Evolutionary conservation across 1,139 yeast species (phyloP).

Genomic region (Candida tropicalis): DNA sequence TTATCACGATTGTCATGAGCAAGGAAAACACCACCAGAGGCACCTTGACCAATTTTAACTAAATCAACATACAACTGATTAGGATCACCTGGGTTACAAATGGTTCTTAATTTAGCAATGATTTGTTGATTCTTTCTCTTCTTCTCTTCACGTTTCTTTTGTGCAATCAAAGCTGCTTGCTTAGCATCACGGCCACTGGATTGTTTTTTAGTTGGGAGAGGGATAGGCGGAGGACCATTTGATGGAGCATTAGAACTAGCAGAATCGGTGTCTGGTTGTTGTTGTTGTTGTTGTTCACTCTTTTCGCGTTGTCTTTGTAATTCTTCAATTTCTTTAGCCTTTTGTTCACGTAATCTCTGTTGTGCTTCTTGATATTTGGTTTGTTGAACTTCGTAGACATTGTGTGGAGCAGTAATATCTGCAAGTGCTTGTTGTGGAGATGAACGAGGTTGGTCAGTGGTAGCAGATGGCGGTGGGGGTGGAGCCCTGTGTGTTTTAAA

Average conservation of each 20-base stretch:
- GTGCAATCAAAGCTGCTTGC: slow-evolving; percentile 58
- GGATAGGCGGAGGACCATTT: slow-evolving; percentile 6
- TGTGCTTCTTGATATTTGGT: slow-evolving; percentile 16
- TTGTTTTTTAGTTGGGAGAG: slow-evolving; percentile 13
- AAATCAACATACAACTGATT: slow-evolving; percentile 66
- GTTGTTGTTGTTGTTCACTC: slow-evolving; percentile 13
- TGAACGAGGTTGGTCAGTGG: slow-evolving; percentile 11
- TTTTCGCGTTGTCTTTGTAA: slow-evolving; percentile 15
- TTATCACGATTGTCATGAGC: slow-evolving; percentile 67
- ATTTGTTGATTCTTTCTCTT: slow-evolving; percentile 69
- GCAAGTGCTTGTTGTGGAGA: slow-evolving; percentile 19
- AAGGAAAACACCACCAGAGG: slow-evolving; percentile 95
- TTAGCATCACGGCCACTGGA: slow-evolving; percentile 51
- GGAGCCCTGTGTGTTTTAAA: slow-evolving; percentile 37
- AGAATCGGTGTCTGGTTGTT: slow-evolving; percentile 8
- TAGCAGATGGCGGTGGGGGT: slow-evolving; percentile 33
- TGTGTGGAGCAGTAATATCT: slow-evolving; percentile 14
- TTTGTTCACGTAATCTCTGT: slow-evolving; percentile 16
- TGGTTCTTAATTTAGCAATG: slow-evolving; percentile 67
- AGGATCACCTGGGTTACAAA: slow-evolving; percentile 92
- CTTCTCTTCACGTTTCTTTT: slow-evolving; percentile 77
- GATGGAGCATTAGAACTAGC: slow-evolving; percentile 1
- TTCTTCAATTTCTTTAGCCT: slow-evolving; percentile 12
- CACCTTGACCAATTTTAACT: slow-evolving; percentile 94
- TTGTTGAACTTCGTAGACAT: slow-evolving; percentile 12